Base-by-base conservation (phyloP, 495 filamentous ascomycete species). In the Chaetomium cochliodes region DNA sequence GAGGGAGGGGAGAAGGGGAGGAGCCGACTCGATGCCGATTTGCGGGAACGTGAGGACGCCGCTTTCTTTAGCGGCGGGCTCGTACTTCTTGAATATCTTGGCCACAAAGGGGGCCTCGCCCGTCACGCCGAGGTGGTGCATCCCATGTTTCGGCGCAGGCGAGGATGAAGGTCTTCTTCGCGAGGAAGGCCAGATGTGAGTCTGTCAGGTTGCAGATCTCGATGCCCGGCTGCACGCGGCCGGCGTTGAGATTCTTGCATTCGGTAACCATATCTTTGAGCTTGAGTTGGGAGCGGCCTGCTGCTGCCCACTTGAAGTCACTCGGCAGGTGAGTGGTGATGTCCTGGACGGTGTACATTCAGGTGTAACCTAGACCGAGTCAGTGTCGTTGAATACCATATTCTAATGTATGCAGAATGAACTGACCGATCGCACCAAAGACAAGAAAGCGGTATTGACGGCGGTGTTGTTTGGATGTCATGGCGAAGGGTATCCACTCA, bases 111-210 rank as follows among this genome's bases (percentile, higher is more conserved):
- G 89, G 9, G 86, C 84, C 73, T 98, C 94, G 44, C 93, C 93
- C 15, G 93, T 97, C 37, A 86, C 85, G 78, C 97, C 93, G 50
- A 98, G 79, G 73, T 97, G 97, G 74, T 97, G 92, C 15, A 93
- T 97, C 25, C 93, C 93, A 65, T 86, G n/a, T 87, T 55, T 86
- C 82, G 37, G 91, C 92, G 73, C 93, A 98, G n/a, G 93, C 92
- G 30, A 98, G 74, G 49, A 93, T 69, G 59, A 81, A 86, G 6
- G 91, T 92, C 72, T 90, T 94, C 71, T 85, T 84, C 7, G 86
- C 88, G 37, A 98, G 80, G 18, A 75, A 72, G 30, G 79, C 72
- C n/a, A 97, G 77, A 23, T 92, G 85, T 13, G 79, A 74, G 56
- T 84, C 79, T 51, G 84, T 81, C n/a, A 94, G 81, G 56, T 85